Evolutionary conservation across 139 green algal genomes (phyloP).

Genomic region (Pseudopediastrum boryanum): DNA sequence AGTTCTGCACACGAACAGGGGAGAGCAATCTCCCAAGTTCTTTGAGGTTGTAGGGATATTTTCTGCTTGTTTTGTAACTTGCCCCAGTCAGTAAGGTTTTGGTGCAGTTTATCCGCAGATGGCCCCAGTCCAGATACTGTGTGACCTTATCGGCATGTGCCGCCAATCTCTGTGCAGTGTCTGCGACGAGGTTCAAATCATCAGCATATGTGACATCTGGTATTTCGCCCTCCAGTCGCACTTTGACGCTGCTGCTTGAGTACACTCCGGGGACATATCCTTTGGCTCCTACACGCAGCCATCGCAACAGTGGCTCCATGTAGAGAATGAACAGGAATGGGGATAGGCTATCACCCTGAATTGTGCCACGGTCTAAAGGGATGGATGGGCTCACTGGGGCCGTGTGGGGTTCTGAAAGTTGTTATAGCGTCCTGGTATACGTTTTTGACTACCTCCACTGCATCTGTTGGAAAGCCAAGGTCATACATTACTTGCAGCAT

Average conservation of each 20-base stretch:
- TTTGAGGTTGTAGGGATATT: not conserved
- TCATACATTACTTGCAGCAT: constrained; percentile 49
- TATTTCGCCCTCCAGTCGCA: not conserved
- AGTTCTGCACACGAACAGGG: too few species aligned
- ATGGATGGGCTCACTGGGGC: constrained; percentile 24
- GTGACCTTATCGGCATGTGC: not conserved
- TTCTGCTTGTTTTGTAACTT: not conserved
- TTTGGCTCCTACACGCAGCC: constrained; percentile 1
- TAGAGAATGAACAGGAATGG: constrained; percentile 40
- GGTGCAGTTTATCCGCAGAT: not conserved
- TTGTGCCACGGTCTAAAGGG: constrained; percentile 37
- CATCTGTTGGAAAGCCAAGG: constrained; percentile 42
- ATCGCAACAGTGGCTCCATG: constrained; percentile 22
- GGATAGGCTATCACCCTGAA: constrained; percentile 54
- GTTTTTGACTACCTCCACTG: constrained; percentile 40
- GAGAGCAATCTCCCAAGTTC: too few species aligned
- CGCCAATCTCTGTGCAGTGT: not conserved
- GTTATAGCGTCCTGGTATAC: constrained; percentile 46
- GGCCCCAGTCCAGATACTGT: not conserved
- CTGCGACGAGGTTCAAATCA: constrained; percentile 5
- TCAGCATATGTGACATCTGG: constrained; percentile 14
- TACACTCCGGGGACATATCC: not conserved
- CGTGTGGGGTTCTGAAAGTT: constrained; percentile 10
- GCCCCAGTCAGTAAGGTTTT: not conserved
- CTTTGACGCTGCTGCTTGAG: not conserved